These are phyloP conservation scores for Aspergillus texensis DNA, from an alignment of 2,329 filamentous ascomycete genomes.

Conservation along the genomic window DNA sequence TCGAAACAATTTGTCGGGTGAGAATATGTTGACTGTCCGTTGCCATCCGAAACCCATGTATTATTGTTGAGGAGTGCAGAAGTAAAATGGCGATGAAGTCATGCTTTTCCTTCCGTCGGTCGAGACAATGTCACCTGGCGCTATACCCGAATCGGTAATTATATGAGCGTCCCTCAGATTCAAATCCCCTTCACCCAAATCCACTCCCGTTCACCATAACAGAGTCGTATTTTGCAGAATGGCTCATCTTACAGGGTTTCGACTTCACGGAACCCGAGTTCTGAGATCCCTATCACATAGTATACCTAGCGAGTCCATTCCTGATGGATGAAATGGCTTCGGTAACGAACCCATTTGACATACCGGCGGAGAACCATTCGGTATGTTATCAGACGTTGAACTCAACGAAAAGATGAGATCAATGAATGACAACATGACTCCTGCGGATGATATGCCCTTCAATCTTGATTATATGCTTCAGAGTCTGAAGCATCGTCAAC, in stretches of 20 bases:
- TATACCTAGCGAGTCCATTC: background rate
- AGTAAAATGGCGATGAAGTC: background rate
- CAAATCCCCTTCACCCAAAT: background rate
- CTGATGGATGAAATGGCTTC: background rate
- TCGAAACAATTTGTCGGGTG: background rate
- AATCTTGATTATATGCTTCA: background rate
- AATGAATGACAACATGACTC: background rate
- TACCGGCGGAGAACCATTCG: background rate
- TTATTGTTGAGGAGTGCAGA: background rate
- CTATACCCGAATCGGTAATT: background rate
- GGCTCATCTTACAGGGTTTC: background rate
- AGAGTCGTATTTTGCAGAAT: background rate
- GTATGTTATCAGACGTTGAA: background rate
- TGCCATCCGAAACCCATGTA: background rate
- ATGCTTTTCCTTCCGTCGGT: background rate
- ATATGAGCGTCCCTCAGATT: background rate
- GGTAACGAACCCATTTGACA: background rate
- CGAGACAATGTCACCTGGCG: background rate
- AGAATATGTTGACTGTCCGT: background rate
- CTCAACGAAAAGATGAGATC: background rate
- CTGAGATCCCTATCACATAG: background rate
- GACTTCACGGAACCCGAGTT: background rate
- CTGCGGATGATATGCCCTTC: background rate
- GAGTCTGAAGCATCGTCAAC: background rate
- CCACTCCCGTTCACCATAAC: background rate